Evolutionary conservation across 805 yeast genomes (phyloP).

Genomic region (Clavispora santaluciae): DNA sequence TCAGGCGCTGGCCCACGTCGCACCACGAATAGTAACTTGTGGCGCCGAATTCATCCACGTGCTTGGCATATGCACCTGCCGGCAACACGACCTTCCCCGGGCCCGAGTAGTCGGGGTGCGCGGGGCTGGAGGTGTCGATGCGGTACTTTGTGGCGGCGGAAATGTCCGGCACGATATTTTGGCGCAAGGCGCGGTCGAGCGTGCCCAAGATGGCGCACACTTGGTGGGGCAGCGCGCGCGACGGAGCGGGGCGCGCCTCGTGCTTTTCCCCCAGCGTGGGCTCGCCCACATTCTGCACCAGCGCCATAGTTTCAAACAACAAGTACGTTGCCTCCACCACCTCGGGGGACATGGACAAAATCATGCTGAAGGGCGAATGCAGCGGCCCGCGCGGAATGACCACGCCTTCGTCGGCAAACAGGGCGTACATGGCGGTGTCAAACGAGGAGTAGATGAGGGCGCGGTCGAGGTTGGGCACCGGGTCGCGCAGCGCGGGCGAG

Average conservation of each 20-base stretch:
- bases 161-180: conserved; percentile 13
- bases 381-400: conserved; percentile 11
- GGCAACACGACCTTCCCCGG: conserved; percentile 9
- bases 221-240: conserved; percentile 11
- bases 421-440: conserved; percentile 7
- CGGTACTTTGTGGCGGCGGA: conserved; percentile 5
- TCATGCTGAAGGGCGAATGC: conserved; percentile 12
- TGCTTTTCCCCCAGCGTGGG: background rate
- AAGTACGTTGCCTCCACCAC: conserved; percentile 9
- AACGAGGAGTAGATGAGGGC: conserved; percentile 3
- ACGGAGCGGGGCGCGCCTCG: background rate
- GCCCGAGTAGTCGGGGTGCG: conserved; percentile 14
- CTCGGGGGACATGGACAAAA: conserved; percentile 10
- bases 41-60: conserved; percentile 4
- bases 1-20: conserved; percentile 21
- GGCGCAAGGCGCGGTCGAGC: conserved; percentile 11
- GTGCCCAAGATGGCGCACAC: conserved; percentile 13
- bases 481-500: conserved; percentile 8
- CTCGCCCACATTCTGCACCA: background rate
- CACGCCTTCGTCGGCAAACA: conserved; percentile 7
- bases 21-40: conserved; percentile 20
- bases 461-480: conserved; percentile 7
- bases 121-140: conserved; percentile 11
- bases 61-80: conserved; percentile 12
- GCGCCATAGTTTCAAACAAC: conserved; percentile 8